Evolutionary conservation across 768 basidiomycete genomes (phyloP).

Genomic region (Russula abietina): DNA sequence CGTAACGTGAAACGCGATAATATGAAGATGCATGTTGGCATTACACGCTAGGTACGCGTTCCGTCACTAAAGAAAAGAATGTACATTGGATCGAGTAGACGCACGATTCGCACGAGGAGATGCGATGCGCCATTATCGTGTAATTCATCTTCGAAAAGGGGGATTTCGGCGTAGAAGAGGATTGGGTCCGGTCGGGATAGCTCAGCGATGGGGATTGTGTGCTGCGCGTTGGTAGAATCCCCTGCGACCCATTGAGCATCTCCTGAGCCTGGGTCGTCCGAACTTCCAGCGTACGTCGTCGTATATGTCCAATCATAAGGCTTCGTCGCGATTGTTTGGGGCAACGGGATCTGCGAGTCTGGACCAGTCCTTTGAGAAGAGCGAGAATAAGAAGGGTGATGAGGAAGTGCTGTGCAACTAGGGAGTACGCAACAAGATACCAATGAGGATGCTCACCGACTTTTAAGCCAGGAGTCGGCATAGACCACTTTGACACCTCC

Average conservation of each 20-base stretch:
- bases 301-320: conserved; percentile 99
- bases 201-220: conserved; percentile 77
- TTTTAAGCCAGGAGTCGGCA: conserved; percentile 90
- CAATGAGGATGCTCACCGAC: conserved; percentile 50
- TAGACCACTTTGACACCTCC: conserved; percentile 93
- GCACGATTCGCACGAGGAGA: conserved; percentile 78
- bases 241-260: conserved; percentile 45
- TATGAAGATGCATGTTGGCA: conserved; percentile 92
- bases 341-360: conserved; percentile 57
- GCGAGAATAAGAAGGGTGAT: conserved; percentile 30
- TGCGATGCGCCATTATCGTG: conserved; percentile 94
- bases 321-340: conserved; percentile 68
- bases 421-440: not conserved
- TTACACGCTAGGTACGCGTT: conserved; percentile 65
- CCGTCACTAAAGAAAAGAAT: not conserved
- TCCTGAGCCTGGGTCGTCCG: conserved; percentile 23
- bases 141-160: conserved; percentile 92
- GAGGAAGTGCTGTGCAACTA: not conserved
- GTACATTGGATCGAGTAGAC: conserved; percentile 30
- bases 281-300: conserved; percentile 72
- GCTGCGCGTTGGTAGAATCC: conserved; percentile 48
- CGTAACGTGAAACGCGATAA: conserved; percentile 87
- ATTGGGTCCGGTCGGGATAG: conserved; percentile 91
- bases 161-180: conserved; percentile 94
- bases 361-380: conserved; percentile 57